Evolutionary conservation across 805 yeast species (phyloP).

Genomic region (Crinitomyces ghanaensis): DNA sequence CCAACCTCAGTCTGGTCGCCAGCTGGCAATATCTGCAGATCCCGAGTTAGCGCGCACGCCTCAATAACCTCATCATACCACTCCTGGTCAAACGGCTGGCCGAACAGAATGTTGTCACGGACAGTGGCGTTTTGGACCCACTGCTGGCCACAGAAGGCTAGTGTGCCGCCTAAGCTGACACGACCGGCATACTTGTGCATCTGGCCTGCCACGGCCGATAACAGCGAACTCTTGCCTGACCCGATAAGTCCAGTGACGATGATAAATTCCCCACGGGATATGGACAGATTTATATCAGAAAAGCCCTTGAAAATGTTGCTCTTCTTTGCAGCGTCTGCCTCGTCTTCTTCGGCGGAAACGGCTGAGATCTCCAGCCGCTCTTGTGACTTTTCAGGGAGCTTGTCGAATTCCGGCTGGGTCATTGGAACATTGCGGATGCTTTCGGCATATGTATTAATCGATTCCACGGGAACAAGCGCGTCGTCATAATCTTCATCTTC

Average conservation of each 20-base stretch:
- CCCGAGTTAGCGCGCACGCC: slow-evolving; percentile 57
- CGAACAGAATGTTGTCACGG: slow-evolving; percentile 63
- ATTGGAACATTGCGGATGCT: slow-evolving; percentile 11
- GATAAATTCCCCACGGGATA: slow-evolving; percentile 55
- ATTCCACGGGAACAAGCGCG: slow-evolving; percentile 6
- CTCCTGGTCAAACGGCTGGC: slow-evolving; percentile 38
- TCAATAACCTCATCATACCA: slow-evolving; percentile 44
- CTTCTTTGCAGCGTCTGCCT: neutral
- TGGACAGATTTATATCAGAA: slow-evolving; percentile 34
- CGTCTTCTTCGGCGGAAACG: slow-evolving; percentile 26
- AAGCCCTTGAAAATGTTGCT: slow-evolving; percentile 22
- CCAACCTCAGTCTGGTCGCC: slow-evolving; percentile 81
- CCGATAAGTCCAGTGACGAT: slow-evolving; percentile 76
- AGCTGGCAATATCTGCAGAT: slow-evolving; percentile 53
- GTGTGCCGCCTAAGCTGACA: slow-evolving; percentile 41
- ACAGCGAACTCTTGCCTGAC: slow-evolving; percentile 65
- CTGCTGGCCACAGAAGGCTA: slow-evolving; percentile 50
- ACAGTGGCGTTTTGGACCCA: slow-evolving; percentile 82
- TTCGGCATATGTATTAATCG: slow-evolving; percentile 14
- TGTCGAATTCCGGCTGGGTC: slow-evolving; percentile 4
- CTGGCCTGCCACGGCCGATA: slow-evolving; percentile 60
- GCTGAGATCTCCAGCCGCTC: slow-evolving; percentile 46
- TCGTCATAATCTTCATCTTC: slow-evolving; percentile 3
- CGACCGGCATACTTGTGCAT: slow-evolving; percentile 49
- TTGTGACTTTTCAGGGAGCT: slow-evolving; percentile 25